Evolutionary conservation across 768 basidiomycete genomes (phyloP), one percentile per base, ranked within the genome.

Genomic region (Saitozyma sp.): DNA sequence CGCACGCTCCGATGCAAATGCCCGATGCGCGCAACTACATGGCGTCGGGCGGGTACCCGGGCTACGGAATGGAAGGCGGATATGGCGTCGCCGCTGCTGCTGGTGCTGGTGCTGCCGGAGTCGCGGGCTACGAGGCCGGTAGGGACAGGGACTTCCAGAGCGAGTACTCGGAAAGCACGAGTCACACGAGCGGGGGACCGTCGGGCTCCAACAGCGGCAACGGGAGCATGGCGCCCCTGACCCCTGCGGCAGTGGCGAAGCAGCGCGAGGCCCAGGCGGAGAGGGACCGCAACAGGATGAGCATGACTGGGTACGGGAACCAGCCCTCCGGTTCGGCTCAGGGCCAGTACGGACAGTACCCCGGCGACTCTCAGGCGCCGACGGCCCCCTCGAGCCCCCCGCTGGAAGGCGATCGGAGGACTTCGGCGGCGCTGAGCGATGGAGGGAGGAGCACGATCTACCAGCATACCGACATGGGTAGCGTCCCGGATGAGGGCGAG

Each of bases 381-480:
- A 6, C 39, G 17, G 39, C 54, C 14, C 45, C 45, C 6, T 29
- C 29, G 52, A 17, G 9, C 54, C 48, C 39, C 48, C 57, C 14
- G 37, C 29, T 11, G 54, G 54, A 46, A 8, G 63, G 54, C 37
- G 58, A 46, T 13, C 50, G 53, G 5, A 20, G 63, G 41, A 39
- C 59, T 13, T 51, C 58, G 6, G 45, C 50, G 8, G 50, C 42
- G 17, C 54, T n/a, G 50, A 45, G 45, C n/a, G 51, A 51, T 38
- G 19, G 51, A 29, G 54, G 51, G 8, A 53, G 17, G 9, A 43
- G 38, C 37, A 42, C n/a, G 16, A 56, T 71, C 8, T 73, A 73
- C 49, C 74, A 76, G 50, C 75, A 74, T 60, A 71, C 72, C 19
- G 70, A 76, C 63, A 67, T 67, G 57, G 64, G 65, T 6, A 60